Evolutionary conservation across 2,329 filamentous ascomycete genomes (phyloP), one percentile per base, ranked within the genome.

Genomic region (Microdochium trichocladiopsis): DNA sequence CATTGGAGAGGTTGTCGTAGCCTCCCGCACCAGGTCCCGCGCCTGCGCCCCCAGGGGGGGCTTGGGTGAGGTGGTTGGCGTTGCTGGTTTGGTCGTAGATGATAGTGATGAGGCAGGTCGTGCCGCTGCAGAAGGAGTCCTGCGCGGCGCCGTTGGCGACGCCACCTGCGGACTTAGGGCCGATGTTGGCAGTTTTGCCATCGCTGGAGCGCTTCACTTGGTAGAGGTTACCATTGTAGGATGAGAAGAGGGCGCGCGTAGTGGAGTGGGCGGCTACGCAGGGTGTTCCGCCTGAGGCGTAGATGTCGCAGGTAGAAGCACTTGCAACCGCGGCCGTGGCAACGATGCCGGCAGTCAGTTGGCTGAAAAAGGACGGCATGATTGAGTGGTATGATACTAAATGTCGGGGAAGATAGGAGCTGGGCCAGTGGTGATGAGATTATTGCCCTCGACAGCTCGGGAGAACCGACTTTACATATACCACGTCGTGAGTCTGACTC

Each of bases 1-100:
- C 82, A 50, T 72, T 75, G 47, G 83, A 80, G n/a, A 83, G 64
- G 60, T 83, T 80, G 64, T 86, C 83, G 60, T 76, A 78, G 48
- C 81, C 81, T 60, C 76, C 72, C 25, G 70, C 43, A 24, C 79
- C 78, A 0, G 82, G 82, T 10, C 83, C 83, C 8, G 28, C 28
- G 0, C 60, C 66, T 58, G 79, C 82, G 31, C 71, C 79, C 1
- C 82, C 83, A 0, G 77, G 75, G 0, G 80, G 79, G 2, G 83
- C 84, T 56, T 81, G 81, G 0, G 77, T 83, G 3, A 87, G 78
- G 58, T 87, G 78, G 56, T 87, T 87, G 1, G 73, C 73, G 1
- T 66, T 66, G 51, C 82, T 82, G 14, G 83, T 84, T 65, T 87
- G 84, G 62, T 87, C 84, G 61, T 87, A 86, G 50, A 85, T 84